Conservation (phyloP, 345 rosid genomes). For the Linum trigynum region DNA sequence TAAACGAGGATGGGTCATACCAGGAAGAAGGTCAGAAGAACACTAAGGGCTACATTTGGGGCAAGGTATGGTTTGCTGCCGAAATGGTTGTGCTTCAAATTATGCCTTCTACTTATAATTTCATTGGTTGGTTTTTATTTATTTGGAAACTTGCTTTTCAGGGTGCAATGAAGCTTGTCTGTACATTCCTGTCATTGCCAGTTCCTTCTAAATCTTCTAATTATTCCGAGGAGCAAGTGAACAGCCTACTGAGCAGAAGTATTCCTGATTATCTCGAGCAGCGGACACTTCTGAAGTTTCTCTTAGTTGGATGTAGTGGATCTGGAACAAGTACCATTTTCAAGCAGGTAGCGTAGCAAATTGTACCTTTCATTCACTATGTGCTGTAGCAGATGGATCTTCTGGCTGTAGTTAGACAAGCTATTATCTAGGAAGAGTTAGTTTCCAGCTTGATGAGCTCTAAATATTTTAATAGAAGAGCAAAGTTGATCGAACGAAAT, state of each 20-base stretch:
- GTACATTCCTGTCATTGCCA: slow-evolving; percentile 86
- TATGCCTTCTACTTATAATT: neutral
- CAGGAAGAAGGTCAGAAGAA: slow-evolving; percentile 99
- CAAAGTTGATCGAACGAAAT: neutral
- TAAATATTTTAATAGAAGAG: too few relatives aligned
- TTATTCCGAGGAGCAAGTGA: slow-evolving; percentile 45
- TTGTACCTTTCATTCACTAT: too few relatives aligned
- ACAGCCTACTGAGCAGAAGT: slow-evolving; percentile 46
- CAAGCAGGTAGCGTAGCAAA: slow-evolving; percentile 61
- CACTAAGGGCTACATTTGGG: slow-evolving; percentile 97
- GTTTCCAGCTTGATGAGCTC: neutral
- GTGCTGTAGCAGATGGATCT: neutral
- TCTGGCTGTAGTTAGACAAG: too few relatives aligned
- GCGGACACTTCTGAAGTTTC: slow-evolving; percentile 60
- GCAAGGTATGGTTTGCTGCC: slow-evolving; percentile 49
- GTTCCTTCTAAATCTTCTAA: slow-evolving; percentile 75
- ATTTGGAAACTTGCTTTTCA: slow-evolving; percentile 26
- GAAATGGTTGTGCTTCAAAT: slow-evolving; percentile 1
- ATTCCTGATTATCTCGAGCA: slow-evolving; percentile 73
- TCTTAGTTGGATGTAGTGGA: slow-evolving; percentile 76
- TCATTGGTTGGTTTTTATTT: slow-evolving; percentile 14
- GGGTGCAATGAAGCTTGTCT: slow-evolving; percentile 89
- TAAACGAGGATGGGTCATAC: slow-evolving; percentile 98
- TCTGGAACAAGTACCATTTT: slow-evolving; percentile 96
- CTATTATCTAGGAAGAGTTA: neutral